Evolutionary conservation across 129 eudicot genomes (phyloP).

Genomic region (Centrapalus pauciflorus): DNA sequence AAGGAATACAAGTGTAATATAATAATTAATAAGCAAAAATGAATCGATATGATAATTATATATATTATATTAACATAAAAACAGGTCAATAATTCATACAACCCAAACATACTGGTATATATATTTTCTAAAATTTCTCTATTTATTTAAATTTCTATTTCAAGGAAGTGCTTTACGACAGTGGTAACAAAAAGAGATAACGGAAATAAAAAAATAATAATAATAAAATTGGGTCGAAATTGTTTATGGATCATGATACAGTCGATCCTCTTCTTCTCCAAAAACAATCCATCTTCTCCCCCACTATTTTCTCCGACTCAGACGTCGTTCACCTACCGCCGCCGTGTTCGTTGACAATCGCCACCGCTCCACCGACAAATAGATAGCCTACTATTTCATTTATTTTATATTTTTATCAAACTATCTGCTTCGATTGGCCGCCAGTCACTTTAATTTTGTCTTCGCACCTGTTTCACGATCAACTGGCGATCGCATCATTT

Average conservation of each 20-base stretch:
- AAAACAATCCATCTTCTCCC: conserved; percentile 20
- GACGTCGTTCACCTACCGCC: conserved; percentile 27
- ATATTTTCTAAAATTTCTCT: no score
- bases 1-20: no score
- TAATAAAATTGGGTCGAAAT: conserved; percentile 22
- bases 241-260: conserved; percentile 32
- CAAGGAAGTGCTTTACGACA: conserved; percentile 22
- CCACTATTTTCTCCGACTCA: conserved; percentile 19
- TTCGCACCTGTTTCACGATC: conserved; percentile 12
- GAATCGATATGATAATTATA: no score
- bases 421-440: conserved; percentile 17
- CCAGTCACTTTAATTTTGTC: conserved; percentile 13
- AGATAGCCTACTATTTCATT: conserved; percentile 11
- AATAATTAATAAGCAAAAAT: no score
- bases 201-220: conserved; percentile 21
- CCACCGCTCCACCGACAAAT: not conserved
- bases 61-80: no score
- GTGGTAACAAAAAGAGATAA: conserved; percentile 31
- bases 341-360: conserved; percentile 12
- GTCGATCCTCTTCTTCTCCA: conserved; percentile 25
- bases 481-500: conserved; percentile 33
- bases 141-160: not conserved
- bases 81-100: no score
- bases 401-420: not conserved
- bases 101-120: no score